Percentiles rank a stretch among this genome's conserved stretches.
phyloP scores from a whole-genome alignment of 1,139 yeast genomes.

The Diutina rugosa region DNA sequence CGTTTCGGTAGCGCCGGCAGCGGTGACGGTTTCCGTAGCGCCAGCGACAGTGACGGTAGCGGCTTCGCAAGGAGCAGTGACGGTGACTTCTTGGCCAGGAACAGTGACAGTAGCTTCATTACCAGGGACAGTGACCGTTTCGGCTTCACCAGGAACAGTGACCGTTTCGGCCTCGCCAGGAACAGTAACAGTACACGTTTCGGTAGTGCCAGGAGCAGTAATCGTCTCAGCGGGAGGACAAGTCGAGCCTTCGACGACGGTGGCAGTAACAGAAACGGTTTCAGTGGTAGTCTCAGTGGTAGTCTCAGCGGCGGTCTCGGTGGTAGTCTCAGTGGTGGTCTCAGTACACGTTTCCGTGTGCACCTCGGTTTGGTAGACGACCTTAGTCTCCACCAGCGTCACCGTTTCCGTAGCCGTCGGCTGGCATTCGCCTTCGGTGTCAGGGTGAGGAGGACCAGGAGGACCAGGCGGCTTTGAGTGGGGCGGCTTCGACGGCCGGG shows the following conservation, averaged over 20 bases:
- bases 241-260: not conserved
- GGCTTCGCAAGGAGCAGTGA: not conserved
- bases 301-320: not conserved
- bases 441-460: not conserved
- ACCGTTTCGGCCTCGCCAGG: not conserved
- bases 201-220: not conserved
- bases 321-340: not conserved
- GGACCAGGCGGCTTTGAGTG: not conserved
- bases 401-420: not conserved
- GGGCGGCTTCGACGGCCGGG: not conserved
- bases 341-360: not conserved
- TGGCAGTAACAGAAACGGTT: not conserved
- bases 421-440: not conserved
- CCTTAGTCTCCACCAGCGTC: not conserved
- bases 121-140: not conserved
- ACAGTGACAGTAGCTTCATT: not conserved
- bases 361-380: not conserved
- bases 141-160: not conserved
- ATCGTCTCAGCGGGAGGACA: not conserved
- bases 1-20: not conserved
- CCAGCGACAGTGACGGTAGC: not conserved
- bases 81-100: not conserved
- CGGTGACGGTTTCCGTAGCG: not conserved
- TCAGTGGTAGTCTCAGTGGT: not conserved
- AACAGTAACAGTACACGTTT: not conserved